Evolutionary conservation across 164 flowering plant genomes (phyloP), one percentile per base, ranked within the genome.

Genomic region (Vitis rupestris): DNA sequence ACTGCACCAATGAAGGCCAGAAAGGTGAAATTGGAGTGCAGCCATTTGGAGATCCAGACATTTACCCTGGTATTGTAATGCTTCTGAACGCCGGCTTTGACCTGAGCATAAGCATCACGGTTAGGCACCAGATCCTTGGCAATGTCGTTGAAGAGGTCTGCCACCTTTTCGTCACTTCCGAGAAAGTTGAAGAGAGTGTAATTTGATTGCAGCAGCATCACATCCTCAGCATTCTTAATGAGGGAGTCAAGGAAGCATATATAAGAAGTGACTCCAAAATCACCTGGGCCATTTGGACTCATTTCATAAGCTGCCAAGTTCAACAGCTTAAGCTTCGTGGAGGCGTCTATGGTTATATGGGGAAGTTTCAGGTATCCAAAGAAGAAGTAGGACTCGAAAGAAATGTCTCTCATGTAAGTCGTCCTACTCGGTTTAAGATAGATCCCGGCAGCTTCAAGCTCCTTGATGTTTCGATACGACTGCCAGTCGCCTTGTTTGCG

Each of bases 161-260:
- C 79, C 3, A 73, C 81, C 8, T 78, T 12, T 47, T 70, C 15
- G 31, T 81, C 78, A 10, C 79, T 81, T 10, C 81, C 79, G 0
- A 78, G 72, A 10, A 10, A 9, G 48, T 80, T 77, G 50, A 8
- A 31, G 2, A 80, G 59, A 7, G 77, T 65, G 7, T 55, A 57
- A 2, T 48, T 9, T 0, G 59, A 11, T 44, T 75, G 13, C 17
- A 80, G 72, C 63, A 69, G 71, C 63, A 63, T 77, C 60, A 74
- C 76, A 51, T 74, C 72, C 8, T 63, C 68, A 8, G 72, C 64
- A 4, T 64, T 44, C 23, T 74, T 69, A 10, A 74, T 74, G 27
- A 74, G 69, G 1, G 64, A 63, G 48, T 74, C 65, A 1, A 74
- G 27, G 16, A 74, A 69, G 65, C 62, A 64, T 3, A 74, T n/a